phyloP scores from a whole-genome alignment of 148 eudicot genomes.

The Cornus kousa region DNA sequence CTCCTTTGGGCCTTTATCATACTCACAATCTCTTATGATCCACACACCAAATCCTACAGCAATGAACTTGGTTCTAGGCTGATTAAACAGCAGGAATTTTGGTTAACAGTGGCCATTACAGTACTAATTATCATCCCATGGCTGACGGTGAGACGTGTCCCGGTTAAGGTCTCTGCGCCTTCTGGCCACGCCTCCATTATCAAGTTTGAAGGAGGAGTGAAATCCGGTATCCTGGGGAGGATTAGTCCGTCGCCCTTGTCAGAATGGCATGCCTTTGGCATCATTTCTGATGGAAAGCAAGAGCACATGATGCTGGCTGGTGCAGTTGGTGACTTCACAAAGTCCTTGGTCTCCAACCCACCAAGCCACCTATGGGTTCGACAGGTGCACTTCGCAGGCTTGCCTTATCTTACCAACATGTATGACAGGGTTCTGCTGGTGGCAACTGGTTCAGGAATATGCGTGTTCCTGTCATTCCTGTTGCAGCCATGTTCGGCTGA shows the following conservation, averaged over 20 bases:
- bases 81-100: conserved; percentile 7
- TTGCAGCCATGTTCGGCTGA: conserved; percentile 14
- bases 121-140: conserved; percentile 13
- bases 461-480: conserved; percentile 18
- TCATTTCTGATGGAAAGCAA: conserved; percentile 20
- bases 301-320: conserved; percentile 27
- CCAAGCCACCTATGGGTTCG: conserved; percentile 23
- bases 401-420: conserved; percentile 21
- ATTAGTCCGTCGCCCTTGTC: conserved; percentile 25
- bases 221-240: conserved; percentile 12
- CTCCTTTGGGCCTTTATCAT: conserved; percentile 18
- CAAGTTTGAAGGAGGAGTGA: conserved; percentile 17
- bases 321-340: conserved; percentile 26
- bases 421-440: conserved; percentile 14
- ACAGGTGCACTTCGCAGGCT: conserved; percentile 17
- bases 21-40: conserved; percentile 17
- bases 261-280: conserved; percentile 26
- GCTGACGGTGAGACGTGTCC: conserved; percentile 18
- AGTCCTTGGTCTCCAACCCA: conserved; percentile 23
- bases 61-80: background rate
- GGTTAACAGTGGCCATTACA: conserved; percentile 11
- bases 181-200: conserved; percentile 25
- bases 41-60: conserved; percentile 10
- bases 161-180: conserved; percentile 14
- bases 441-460: conserved; percentile 24